Base-by-base conservation (phyloP, 768 basidiomycete species). In the Cubamyces lactineus region DNA sequence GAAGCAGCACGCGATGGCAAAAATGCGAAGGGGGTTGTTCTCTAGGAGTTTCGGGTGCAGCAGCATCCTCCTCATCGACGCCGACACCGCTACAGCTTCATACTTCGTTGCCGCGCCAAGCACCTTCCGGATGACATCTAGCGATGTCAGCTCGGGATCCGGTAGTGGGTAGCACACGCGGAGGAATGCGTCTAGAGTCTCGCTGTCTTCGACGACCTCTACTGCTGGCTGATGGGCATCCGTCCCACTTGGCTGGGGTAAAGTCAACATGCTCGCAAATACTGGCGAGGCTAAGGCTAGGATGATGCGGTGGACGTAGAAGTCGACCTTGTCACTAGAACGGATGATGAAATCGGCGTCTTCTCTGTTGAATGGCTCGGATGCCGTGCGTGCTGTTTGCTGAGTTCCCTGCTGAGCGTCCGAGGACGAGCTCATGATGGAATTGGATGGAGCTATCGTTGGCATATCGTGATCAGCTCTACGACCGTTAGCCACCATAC, bases 251-350 rank as follows among this genome's bases (percentile, higher is more conserved):
- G 84, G 78, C 42, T 77, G 75, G 24, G 85, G 85, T 26, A 86
- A 70, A 8, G 78, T 76, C 64, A 87, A 82, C 75, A 85, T 82
- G 63, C 78, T 76, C 50, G 76, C 75, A 64, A 88, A 87, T 70
- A 88, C 80, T 5, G 82, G 77, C 11, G 87, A 88, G 0, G 84
- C 81, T 16, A 85, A 67, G 17, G 82, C 78, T 12, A 88, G 75
- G 57, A 87, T 73, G 42, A 80, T 65, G 65, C 82, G 84, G 77
- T 83, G 82, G 57, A 83, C 79, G 61, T 78, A 78, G 72, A 86
- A 86, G 61, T 78, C 73, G 64, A 78, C 75, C 21, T 73, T 64
- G 66, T 87, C 86, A 51, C 80, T 82, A 9, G 84, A 81, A 53
- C 82, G 80, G 43, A 88, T 72, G 55, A 85, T 79, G 54, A 86